Conservation (phyloP, 2,329 filamentous ascomycete genomes). For the Leptographium flavum region DNA sequence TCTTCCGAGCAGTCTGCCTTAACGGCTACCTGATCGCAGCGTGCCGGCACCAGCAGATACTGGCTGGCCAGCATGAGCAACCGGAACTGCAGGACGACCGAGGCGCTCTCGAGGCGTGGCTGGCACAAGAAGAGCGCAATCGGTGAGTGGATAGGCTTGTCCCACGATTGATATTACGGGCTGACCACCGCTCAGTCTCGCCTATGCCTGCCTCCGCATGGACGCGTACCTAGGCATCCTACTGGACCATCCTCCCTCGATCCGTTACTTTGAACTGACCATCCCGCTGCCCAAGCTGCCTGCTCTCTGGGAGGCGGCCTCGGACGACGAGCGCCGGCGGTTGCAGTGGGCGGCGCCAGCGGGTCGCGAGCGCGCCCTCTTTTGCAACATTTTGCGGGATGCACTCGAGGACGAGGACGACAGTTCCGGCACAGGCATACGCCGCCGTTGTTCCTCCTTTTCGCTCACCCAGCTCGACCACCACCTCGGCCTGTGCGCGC, state of each 20-base stretch:
- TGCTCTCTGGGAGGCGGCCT: neutral
- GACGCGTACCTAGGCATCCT: constrained; percentile 5
- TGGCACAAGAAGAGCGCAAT: constrained; percentile 1
- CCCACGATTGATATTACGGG: neutral
- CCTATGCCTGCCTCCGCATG: constrained; percentile 1
- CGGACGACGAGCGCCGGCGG: constrained; percentile 1
- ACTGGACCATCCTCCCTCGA: constrained; percentile 2
- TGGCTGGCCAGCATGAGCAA: neutral
- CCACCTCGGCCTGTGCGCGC: constrained; percentile 4
- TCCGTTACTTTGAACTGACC: constrained; percentile 3
- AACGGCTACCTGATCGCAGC: neutral
- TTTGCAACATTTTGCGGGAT: constrained; percentile 3
- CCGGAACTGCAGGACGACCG: neutral
- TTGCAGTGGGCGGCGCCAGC: constrained; percentile 4
- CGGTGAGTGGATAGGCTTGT: neutral
- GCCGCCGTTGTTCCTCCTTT: too few relatives aligned
- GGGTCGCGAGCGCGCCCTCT: constrained; percentile 2
- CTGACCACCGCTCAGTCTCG: neutral
- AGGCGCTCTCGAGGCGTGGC: neutral
- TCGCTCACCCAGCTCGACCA: constrained; percentile 1
- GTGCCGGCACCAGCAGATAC: constrained; percentile 1
- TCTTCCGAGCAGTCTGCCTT: constrained; percentile 1
- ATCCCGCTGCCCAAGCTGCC: constrained; percentile 3
- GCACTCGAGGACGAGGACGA: neutral
- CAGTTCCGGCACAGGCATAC: too few relatives aligned